Conservation (phyloP, 768 basidiomycete genomes). For the Hypholoma sublateritium region DNA sequence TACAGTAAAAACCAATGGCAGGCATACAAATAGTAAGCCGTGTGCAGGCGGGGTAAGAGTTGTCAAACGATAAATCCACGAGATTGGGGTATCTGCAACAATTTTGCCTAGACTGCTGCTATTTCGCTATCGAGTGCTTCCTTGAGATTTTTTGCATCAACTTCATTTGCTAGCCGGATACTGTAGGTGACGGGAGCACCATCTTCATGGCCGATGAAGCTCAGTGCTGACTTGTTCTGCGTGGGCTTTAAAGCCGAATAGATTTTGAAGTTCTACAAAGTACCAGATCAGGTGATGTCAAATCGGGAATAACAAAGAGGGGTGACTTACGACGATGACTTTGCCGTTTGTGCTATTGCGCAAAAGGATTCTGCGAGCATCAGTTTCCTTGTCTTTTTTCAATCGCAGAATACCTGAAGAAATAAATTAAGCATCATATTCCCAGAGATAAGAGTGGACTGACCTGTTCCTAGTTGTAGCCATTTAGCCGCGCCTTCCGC, state of each 20-base stretch:
- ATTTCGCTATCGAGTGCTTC: conserved; percentile 64
- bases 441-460: conserved; percentile 20
- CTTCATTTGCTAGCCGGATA: conserved; percentile 60
- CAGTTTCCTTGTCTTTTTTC: conserved; percentile 71
- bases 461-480: conserved; percentile 70
- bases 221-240: conserved; percentile 49
- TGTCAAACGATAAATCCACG: too few relatives aligned
- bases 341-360: conserved; percentile 77
- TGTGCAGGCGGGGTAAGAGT: too few relatives aligned
- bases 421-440: neutral
- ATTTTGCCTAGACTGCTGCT: conserved; percentile 43
- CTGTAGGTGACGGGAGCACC: conserved; percentile 59
- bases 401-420: conserved; percentile 61
- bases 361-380: conserved; percentile 59
- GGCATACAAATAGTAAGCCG: neutral
- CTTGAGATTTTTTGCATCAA: conserved; percentile 56
- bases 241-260: conserved; percentile 58
- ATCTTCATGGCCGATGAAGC: conserved; percentile 71
- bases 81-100: conserved; percentile 2
- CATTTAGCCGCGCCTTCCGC: conserved; percentile 49
- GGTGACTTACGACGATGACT: conserved; percentile 66
- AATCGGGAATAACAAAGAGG: neutral
- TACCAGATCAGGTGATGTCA: neutral
- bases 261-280: conserved; percentile 70
- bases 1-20: conserved; percentile 3